A percentile compares a stretch with the other conserved stretches of the same genome.
Conservation (phyloP, 2,329 filamentous ascomycete genomes). For the Alternaria gansuensis region DNA sequence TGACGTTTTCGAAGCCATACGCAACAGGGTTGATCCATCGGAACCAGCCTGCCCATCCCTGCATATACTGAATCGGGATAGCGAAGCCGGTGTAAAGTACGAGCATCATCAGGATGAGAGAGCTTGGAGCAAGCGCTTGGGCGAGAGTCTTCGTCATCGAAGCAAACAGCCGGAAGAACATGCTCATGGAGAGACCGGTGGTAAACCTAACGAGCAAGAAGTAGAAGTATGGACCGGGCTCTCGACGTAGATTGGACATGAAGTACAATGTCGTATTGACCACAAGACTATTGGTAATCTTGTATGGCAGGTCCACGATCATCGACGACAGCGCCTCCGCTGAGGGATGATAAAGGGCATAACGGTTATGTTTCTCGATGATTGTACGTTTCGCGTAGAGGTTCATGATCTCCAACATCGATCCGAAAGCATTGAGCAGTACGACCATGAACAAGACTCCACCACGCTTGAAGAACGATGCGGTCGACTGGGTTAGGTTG, state of each 20-base stretch:
- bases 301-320: slow-evolving; percentile 58
- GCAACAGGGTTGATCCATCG: slow-evolving; percentile 79
- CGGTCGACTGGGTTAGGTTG: slow-evolving; percentile 64
- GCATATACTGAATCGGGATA: slow-evolving; percentile 68
- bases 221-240: slow-evolving; percentile 79
- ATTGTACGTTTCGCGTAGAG: slow-evolving; percentile 86
- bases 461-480: slow-evolving; percentile 63
- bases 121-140: slow-evolving; percentile 63
- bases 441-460: slow-evolving; percentile 81
- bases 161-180: slow-evolving; percentile 81
- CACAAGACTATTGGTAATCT: slow-evolving; percentile 52
- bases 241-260: slow-evolving; percentile 57
- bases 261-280: slow-evolving; percentile 57
- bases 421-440: slow-evolving; percentile 76
- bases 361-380: slow-evolving; percentile 80
- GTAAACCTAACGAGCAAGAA: slow-evolving; percentile 69
- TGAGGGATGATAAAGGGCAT: slow-evolving; percentile 85
- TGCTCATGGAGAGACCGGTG: slow-evolving; percentile 77
- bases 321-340: slow-evolving; percentile 71
- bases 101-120: slow-evolving; percentile 66
- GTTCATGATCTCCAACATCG: slow-evolving; percentile 67
- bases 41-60: slow-evolving; percentile 50
- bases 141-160: slow-evolving; percentile 72
- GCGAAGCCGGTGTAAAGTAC: slow-evolving; percentile 73
- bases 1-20: slow-evolving; percentile 79